Percentiles rank a stretch among this genome's conserved stretches.
phyloP scores from a whole-genome alignment of 768 basidiomycete species.

The Rhodotorula diobovata region DNA sequence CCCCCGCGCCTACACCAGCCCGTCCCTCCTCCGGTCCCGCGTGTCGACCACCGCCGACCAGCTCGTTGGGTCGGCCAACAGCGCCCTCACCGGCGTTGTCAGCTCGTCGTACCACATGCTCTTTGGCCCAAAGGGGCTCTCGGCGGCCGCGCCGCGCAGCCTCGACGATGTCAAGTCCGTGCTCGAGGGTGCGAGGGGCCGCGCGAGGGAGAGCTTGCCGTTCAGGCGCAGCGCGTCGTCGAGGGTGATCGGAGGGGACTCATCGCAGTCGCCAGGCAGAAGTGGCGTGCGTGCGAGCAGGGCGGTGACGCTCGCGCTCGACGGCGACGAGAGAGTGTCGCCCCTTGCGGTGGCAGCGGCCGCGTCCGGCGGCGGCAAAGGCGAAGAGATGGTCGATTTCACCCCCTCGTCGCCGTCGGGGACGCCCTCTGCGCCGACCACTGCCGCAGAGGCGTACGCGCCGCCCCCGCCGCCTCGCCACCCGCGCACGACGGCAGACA shows the following conservation, averaged over 20 bases:
- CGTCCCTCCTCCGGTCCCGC: slow-evolving; percentile 6
- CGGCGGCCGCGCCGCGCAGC: slow-evolving; percentile 56
- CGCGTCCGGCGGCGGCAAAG: slow-evolving; percentile 38
- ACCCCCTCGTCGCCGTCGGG: background rate
- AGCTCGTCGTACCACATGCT: slow-evolving; percentile 79
- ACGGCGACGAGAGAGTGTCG: background rate
- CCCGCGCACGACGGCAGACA: background rate
- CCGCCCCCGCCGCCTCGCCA: background rate
- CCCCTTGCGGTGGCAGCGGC: slow-evolving; percentile 42
- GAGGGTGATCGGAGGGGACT: background rate
- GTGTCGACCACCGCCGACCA: slow-evolving; percentile 55
- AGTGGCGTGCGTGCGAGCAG: background rate
- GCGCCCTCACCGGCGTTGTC: slow-evolving; percentile 67
- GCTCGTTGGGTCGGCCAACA: slow-evolving; percentile 67
- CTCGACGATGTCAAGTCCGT: slow-evolving; percentile 51
- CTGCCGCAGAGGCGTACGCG: background rate
- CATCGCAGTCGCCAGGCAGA: background rate
- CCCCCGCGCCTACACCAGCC: slow-evolving; percentile 12
- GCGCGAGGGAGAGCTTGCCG: slow-evolving; percentile 14
- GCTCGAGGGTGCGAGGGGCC: slow-evolving; percentile 33
- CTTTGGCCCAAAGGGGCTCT: slow-evolving; percentile 51
- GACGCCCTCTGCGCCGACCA: background rate
- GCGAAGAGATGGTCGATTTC: slow-evolving; percentile 42
- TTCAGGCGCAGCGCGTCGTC: slow-evolving; percentile 8
- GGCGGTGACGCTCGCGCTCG: slow-evolving; percentile 10